phyloP scores from a whole-genome alignment of 2,329 filamentous ascomycete species.

The Pyrenophora teres region DNA sequence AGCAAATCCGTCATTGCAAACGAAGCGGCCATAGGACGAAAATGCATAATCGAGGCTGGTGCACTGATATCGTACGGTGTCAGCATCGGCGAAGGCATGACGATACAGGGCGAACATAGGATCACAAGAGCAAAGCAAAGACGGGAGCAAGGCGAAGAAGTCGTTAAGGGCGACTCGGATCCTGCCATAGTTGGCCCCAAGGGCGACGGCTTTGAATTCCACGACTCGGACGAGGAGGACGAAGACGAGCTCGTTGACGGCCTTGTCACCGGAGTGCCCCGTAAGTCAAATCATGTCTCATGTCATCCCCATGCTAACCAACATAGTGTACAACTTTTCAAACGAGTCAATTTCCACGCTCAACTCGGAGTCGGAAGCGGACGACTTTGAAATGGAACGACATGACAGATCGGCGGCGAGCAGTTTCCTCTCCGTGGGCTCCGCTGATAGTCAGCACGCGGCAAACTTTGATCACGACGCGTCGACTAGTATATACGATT shows the following conservation, averaged over 20 bases:
- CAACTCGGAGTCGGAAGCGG: constrained; percentile 56
- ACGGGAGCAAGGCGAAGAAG: constrained; percentile 50
- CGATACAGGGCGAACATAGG: constrained; percentile 49
- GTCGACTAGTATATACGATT: constrained; percentile 82
- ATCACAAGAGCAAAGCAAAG: constrained; percentile 55
- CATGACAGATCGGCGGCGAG: constrained; percentile 65
- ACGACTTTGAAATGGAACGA: constrained; percentile 50
- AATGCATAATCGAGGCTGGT: constrained; percentile 71
- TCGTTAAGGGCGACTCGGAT: constrained; percentile 50
- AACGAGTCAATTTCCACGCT: constrained; percentile 68
- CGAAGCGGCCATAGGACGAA: constrained; percentile 71
- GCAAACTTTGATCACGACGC: constrained; percentile 85
- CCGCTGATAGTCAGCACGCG: constrained; percentile 59
- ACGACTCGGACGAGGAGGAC: constrained; percentile 64
- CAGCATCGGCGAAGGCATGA: constrained; percentile 66
- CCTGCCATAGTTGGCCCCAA: constrained; percentile 60
- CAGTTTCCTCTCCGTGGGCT: constrained; percentile 75
- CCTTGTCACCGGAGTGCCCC: constrained; percentile 43
- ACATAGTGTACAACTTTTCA: constrained; percentile 57
- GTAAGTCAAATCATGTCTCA: constrained; percentile 26
- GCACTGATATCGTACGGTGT: constrained; percentile 81
- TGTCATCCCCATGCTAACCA: constrained; percentile 17
- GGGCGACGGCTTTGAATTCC: constrained; percentile 65
- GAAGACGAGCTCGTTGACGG: constrained; percentile 60
- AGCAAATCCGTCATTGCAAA: constrained; percentile 77